Evolutionary conservation across 192 early-diverging fungal genomes (phyloP), one percentile per base, ranked within the genome.

Genomic region (Coemansia pectinata): DNA sequence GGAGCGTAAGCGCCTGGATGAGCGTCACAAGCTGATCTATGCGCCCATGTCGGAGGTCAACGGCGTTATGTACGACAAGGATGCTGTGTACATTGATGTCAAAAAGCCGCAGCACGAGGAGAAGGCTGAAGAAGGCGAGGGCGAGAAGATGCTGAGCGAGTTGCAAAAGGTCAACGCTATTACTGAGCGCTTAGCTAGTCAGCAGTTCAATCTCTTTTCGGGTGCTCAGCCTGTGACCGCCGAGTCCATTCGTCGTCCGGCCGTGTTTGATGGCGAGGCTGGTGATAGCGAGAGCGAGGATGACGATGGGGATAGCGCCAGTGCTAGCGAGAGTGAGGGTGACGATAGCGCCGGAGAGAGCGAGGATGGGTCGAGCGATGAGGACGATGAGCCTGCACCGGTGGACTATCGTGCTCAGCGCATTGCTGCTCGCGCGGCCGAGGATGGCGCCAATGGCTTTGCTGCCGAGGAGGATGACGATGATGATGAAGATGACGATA

Each of bases 61-160:
- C 69, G 98, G 98, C 53, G 93, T 99, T 63, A 90, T 98, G 89
- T 98, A 98, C 84, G 98, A 99, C 80, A 97, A 96, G 81, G 98
- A 99, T 85, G 98, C 96, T 6, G 94, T 99, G 23, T 99, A 99
- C 72, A 97, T 99, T 72, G 94, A 97, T 63, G 91, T 99, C 21
- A 93, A 93, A 31, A 96, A 76, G 67, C 67, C 57, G 12, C 73
- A 85, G 27, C 77, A 86, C 23, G 77, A 86, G 62, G 86, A 86
- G 36, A 82, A 86, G 38, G 86, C 84, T 58, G 81, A 74, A 76
- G 88, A 69, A 36, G 88, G 85, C 38, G 80, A 88, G 69, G 97
- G 97, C 21, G 95, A 99, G 71, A 87, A 89, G 65, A 93, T 99
- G 90, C 95, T 99, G 23, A 90, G 91, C 72, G 89, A 94, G 69